Evolutionary conservation across 192 early-diverging fungal genomes (phyloP).

Genomic region (Obelidium mucronatum): DNA sequence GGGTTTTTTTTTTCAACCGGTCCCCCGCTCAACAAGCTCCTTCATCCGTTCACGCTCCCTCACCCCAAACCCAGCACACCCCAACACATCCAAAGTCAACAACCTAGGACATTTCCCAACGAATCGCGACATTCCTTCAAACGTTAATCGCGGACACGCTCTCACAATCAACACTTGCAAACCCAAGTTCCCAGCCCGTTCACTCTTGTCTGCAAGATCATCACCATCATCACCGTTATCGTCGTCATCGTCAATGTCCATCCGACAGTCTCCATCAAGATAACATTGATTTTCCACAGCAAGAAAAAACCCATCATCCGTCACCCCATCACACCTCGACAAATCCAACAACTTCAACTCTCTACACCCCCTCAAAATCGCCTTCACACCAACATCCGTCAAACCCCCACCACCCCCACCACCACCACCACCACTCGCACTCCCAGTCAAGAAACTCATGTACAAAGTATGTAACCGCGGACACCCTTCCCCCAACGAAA

Average conservation of each 20-base stretch:
- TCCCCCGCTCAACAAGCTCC: slow-evolving; percentile 28
- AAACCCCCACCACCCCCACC: background rate
- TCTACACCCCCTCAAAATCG: slow-evolving; percentile 19
- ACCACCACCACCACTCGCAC: no score
- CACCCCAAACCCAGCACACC: slow-evolving; percentile 24
- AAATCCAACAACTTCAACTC: slow-evolving; percentile 40
- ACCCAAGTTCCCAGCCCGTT: slow-evolving; percentile 11
- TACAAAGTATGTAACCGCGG: slow-evolving; percentile 35
- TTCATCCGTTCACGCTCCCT: slow-evolving; percentile 22
- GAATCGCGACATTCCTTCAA: slow-evolving; percentile 10
- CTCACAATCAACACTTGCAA: slow-evolving; percentile 37
- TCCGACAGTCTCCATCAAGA: background rate
- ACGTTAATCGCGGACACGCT: slow-evolving; percentile 14
- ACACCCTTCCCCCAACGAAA: slow-evolving; percentile 28
- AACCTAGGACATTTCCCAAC: slow-evolving; percentile 15
- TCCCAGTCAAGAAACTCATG: slow-evolving; percentile 28
- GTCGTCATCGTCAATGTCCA: no score
- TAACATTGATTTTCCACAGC: no score
- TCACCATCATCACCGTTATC: no score
- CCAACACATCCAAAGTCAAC: slow-evolving; percentile 30
- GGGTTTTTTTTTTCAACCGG: no score
- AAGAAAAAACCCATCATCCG: slow-evolving; percentile 35
- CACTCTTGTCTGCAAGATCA: no score
- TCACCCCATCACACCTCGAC: slow-evolving; percentile 24
- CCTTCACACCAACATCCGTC: slow-evolving; percentile 32